phyloP scores from a whole-genome alignment of 2,329 filamentous ascomycete genomes.

The Teratosphaeriaceae sp. region DNA sequence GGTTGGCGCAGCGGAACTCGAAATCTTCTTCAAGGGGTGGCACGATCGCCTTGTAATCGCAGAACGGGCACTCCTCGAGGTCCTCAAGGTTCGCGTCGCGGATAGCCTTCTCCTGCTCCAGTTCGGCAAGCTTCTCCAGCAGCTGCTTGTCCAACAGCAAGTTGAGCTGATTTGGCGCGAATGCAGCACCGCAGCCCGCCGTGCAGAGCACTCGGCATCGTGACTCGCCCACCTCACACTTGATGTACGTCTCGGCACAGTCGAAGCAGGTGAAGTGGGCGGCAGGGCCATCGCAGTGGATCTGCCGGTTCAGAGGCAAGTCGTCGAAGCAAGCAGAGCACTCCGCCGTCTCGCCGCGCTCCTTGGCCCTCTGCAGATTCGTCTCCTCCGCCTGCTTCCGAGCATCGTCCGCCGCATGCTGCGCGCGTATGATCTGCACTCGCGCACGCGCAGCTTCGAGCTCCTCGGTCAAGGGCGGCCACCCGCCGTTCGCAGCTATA shows the following conservation, averaged over 20 bases:
- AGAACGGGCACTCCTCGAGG: constrained; percentile 73
- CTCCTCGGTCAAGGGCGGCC: constrained; percentile 23
- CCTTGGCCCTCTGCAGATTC: constrained; percentile 28
- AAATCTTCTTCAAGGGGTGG: constrained; percentile 59
- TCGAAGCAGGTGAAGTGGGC: constrained; percentile 63
- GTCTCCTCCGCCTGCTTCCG: constrained; percentile 27
- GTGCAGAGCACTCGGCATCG: constrained; percentile 62
- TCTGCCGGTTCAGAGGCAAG: constrained; percentile 58
- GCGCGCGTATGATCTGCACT: constrained; percentile 13
- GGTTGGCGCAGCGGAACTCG: constrained; percentile 66
- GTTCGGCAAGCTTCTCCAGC: constrained; percentile 56
- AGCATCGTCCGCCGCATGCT: constrained; percentile 14
- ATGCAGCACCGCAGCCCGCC: constrained; percentile 58
- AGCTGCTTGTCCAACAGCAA: constrained; percentile 54
- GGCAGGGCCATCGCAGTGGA: constrained; percentile 55
- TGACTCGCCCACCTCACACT: constrained; percentile 61
- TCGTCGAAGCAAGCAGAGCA: constrained; percentile 63
- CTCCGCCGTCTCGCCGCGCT: constrained; percentile 51
- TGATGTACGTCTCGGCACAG: constrained; percentile 60
- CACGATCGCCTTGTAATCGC: constrained; percentile 70
- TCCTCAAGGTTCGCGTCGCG: constrained; percentile 64
- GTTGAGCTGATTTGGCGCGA: constrained; percentile 49
- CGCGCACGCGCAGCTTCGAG: constrained; percentile 28
- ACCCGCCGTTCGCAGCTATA: constrained; percentile 18
- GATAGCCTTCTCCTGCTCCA: constrained; percentile 65